Evolutionary conservation across 768 basidiomycete genomes (phyloP).

Genomic region (Hygrophorus pudorinus): DNA sequence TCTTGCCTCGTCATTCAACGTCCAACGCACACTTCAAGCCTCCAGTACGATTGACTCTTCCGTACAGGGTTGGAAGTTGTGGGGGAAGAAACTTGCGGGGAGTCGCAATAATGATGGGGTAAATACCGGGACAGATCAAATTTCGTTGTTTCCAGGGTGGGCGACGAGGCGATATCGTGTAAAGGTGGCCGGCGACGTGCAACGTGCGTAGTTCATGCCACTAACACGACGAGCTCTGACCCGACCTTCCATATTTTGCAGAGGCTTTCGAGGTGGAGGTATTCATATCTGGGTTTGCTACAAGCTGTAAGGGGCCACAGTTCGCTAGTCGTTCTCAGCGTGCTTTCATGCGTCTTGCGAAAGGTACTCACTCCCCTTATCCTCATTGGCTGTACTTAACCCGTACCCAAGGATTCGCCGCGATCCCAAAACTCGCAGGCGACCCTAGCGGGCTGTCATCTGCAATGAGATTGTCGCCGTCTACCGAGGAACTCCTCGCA

Average conservation of each 20-base stretch:
- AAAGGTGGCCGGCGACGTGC: conserved; percentile 10
- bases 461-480: conserved; percentile 24
- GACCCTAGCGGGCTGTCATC: conserved; percentile 18
- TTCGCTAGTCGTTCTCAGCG: conserved; percentile 63
- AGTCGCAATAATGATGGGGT: conserved; percentile 12
- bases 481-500: conserved; percentile 41
- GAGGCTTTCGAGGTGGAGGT: conserved; percentile 63
- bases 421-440: conserved; percentile 49
- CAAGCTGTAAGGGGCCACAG: conserved; percentile 47
- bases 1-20: too few species aligned
- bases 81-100: conserved; percentile 48
- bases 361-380: conserved; percentile 33
- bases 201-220: conserved; percentile 16
- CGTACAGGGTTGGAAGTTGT: conserved; percentile 43
- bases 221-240: neutral
- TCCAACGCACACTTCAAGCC: too few species aligned
- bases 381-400: neutral
- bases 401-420: conserved; percentile 49
- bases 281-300: conserved; percentile 70
- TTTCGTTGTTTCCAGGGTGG: conserved; percentile 76
- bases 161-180: conserved; percentile 44
- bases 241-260: conserved; percentile 10
- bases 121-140: conserved; percentile 26
- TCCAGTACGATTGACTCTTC: neutral
- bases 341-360: conserved; percentile 69